These are phyloP conservation scores for Aschersonia sp. DNA, from an alignment of 2,329 filamentous ascomycete species.

Conservation along the genomic window DNA sequence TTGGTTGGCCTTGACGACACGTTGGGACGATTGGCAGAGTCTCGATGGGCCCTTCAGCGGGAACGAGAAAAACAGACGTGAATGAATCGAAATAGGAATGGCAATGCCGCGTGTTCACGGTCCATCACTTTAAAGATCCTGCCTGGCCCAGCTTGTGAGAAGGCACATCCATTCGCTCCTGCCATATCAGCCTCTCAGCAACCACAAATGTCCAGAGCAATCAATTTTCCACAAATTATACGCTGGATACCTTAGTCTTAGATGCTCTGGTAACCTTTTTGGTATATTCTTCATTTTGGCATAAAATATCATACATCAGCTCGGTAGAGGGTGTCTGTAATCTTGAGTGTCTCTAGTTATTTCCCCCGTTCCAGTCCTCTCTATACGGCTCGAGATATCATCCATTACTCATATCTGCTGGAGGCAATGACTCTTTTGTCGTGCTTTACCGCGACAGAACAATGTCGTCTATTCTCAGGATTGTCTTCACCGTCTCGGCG, in stretches of 20 bases:
- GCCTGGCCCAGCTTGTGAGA: background rate
- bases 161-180: background rate
- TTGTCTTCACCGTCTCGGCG: slow-evolving; percentile 97
- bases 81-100: too few relatives aligned
- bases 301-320: slow-evolving; percentile 23
- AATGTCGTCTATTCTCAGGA: slow-evolving; percentile 54
- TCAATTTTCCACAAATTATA: background rate
- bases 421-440: background rate
- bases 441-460: slow-evolving; percentile 42
- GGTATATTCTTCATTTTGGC: slow-evolving; percentile 5
- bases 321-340: slow-evolving; percentile 10
- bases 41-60: background rate
- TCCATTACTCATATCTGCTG: background rate
- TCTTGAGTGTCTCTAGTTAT: slow-evolving; percentile 1
- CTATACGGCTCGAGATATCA: background rate
- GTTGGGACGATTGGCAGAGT: background rate
- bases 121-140: too few relatives aligned
- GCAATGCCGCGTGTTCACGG: too few relatives aligned
- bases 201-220: background rate
- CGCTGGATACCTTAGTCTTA: background rate
- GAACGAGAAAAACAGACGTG: too few relatives aligned
- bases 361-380: too few relatives aligned
- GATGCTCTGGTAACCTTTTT: slow-evolving; percentile 6
- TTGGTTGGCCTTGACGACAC: background rate
- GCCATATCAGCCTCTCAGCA: background rate